Base-by-base conservation (phyloP, 257 asterid species). In the Solanum chaucha region DNA sequence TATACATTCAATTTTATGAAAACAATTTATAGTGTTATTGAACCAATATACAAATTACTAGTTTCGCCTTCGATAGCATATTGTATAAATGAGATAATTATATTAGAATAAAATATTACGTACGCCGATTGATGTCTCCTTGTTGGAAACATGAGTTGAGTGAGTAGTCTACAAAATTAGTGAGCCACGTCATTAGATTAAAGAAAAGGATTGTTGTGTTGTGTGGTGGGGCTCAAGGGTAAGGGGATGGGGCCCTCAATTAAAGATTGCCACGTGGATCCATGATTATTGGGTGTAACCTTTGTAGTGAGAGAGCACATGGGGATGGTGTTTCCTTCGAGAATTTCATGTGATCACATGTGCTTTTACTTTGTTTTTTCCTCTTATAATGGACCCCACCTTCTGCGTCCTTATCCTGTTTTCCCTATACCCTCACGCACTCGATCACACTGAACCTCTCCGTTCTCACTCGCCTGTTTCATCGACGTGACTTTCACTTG, bases 301-400 rank as follows among this genome's bases (percentile, higher is more conserved):
- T 75, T 78, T 40, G 36, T 78, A 44, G 34, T 10, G 85, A 89
- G 90, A 85, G 12, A 6, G 93, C 94, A 92, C 94, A 91, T 93
- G 95, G 94, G 91, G 17, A 30, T 35, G 71, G 89, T 87, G 91
- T 86, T 90, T 55, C 86, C 81, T 88, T 90, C 91, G 87, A 92
- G 92, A 90, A 89, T 88, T 89, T 87, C 96, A 92, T 91, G 96
- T 92, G 96, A 93, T 86, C 90, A 87, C 96, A 93, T 93, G 94
- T 89, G 93, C 94, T 68, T 68, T 89, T 89, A 55, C 24, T 86
- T 64, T 90, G 83, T 84, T 55, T 73, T 88, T 82, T 82, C 70
- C 82, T 75, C 86, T 83, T 38, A 85, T 87, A 36, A 78, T 87
- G 91, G 94, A 73, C 92, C 92, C 89, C 36, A 8, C 40, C 34